Conservation (phyloP, 176 grass and related monocot species). For the Miscanthus lutarioriparius region DNA sequence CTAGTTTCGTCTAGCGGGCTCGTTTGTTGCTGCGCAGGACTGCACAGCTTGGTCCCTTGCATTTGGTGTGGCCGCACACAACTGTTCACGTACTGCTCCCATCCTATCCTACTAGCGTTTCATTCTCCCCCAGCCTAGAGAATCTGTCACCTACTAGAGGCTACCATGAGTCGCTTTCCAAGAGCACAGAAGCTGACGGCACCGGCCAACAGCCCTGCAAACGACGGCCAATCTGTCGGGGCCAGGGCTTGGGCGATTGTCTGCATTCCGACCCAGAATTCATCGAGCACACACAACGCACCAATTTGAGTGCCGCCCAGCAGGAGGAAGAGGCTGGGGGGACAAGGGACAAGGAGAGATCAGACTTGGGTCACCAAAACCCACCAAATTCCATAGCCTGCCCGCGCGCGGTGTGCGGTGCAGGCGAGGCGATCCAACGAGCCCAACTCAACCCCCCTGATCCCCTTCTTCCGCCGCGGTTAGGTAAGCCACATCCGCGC, state of each 20-base stretch:
- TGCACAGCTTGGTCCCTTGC: background rate
- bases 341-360: background rate
- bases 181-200: background rate
- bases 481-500: background rate
- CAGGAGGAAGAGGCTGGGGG: background rate
- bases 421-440: background rate
- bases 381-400: background rate
- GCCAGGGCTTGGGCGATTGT: background rate
- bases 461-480: background rate
- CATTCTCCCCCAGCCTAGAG: background rate
- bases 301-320: no score
- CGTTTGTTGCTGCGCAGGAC: background rate
- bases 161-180: background rate
- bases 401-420: background rate
- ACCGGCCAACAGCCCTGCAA: background rate
- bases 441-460: no score
- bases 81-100: background rate
- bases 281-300: background rate
- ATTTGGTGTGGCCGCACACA: background rate
- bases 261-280: background rate
- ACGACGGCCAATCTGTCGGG: slow-evolving; percentile 7
- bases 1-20: background rate
- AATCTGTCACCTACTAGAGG: background rate
- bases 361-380: background rate
- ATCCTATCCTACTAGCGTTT: background rate